Evolutionary conservation across 2,329 filamentous ascomycete genomes (phyloP).

Genomic region (Septoria petroselini): DNA sequence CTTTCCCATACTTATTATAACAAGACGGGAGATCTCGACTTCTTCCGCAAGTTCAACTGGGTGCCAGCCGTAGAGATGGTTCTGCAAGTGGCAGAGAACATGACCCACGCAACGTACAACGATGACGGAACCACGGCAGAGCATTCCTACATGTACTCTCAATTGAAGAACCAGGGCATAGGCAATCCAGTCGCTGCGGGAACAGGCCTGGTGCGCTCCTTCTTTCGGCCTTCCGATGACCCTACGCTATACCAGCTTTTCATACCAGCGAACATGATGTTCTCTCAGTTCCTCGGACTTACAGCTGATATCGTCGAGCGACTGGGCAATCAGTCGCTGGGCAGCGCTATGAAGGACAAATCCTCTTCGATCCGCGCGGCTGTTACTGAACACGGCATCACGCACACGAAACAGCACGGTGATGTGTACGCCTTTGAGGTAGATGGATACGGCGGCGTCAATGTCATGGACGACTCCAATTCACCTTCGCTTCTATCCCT

Average conservation of each 20-base stretch:
- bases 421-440: conserved; percentile 48
- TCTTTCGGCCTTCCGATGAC: conserved; percentile 50
- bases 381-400: conserved; percentile 37
- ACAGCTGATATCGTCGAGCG: conserved; percentile 45
- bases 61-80: conserved; percentile 16
- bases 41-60: conserved; percentile 23
- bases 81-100: conserved; percentile 18
- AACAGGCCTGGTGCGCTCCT: conserved; percentile 48
- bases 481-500: conserved; percentile 59
- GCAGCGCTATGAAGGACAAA: conserved; percentile 16
- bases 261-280: conserved; percentile 63
- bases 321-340: conserved; percentile 28
- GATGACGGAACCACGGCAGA: conserved; percentile 15
- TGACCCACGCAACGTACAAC: conserved; percentile 20
- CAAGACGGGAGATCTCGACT: conserved; percentile 37
- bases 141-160: conserved; percentile 13
- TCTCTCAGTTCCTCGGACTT: conserved; percentile 59
- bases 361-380: conserved; percentile 12
- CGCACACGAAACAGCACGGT: conserved; percentile 38
- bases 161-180: conserved; percentile 41
- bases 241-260: conserved; percentile 47
- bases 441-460: conserved; percentile 45
- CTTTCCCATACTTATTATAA: conserved; percentile 48
- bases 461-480: conserved; percentile 68
- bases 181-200: conserved; percentile 47